A percentile compares a stretch with the other conserved stretches of the same genome.
These are phyloP conservation scores for Trichocomaceae sp. DNA, from an alignment of 2,329 filamentous ascomycete genomes.

Conservation along the genomic window DNA sequence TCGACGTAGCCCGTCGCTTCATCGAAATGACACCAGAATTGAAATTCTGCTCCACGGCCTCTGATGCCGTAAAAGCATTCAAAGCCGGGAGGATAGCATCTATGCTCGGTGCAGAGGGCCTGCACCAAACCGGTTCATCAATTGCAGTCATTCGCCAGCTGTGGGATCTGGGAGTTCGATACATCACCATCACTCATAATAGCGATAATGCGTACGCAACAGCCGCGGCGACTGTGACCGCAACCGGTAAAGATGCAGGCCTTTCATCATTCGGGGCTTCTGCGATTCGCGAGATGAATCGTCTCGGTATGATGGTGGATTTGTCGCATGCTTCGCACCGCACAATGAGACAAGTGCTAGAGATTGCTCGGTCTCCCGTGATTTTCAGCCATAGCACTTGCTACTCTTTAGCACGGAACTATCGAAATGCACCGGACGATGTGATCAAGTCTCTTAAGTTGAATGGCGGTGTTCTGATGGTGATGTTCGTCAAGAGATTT, in stretches of 20 bases:
- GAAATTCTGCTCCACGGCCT: slow-evolving; percentile 8
- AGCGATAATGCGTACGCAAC: slow-evolving; percentile 23
- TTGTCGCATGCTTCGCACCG: slow-evolving; percentile 19
- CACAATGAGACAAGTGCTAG: slow-evolving; percentile 9
- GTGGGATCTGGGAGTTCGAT: slow-evolving; percentile 15
- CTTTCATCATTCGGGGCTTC: slow-evolving; percentile 19
- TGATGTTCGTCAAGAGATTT: slow-evolving; percentile 8
- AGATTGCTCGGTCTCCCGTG: slow-evolving; percentile 6
- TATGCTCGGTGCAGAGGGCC: slow-evolving; percentile 18
- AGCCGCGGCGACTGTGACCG: slow-evolving; percentile 18
- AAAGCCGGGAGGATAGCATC: slow-evolving; percentile 14
- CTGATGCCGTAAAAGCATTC: slow-evolving; percentile 13
- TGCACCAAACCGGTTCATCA: slow-evolving; percentile 17
- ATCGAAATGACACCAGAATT: slow-evolving; percentile 15
- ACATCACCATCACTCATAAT: slow-evolving; percentile 9
- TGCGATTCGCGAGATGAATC: slow-evolving; percentile 24
- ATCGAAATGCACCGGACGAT: slow-evolving; percentile 7
- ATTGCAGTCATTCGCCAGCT: slow-evolving; percentile 18
- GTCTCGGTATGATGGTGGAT: slow-evolving; percentile 26
- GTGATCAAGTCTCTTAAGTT: slow-evolving; percentile 6
- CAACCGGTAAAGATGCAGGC: slow-evolving; percentile 16
- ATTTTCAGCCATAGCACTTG: slow-evolving; percentile 10
- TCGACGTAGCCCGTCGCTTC: slow-evolving; percentile 19
- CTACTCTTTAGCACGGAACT: slow-evolving; percentile 7
- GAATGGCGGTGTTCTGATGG: slow-evolving; percentile 5